Evolutionary conservation across 495 filamentous ascomycete genomes (phyloP).

Genomic region (Durotheca rogersii): DNA sequence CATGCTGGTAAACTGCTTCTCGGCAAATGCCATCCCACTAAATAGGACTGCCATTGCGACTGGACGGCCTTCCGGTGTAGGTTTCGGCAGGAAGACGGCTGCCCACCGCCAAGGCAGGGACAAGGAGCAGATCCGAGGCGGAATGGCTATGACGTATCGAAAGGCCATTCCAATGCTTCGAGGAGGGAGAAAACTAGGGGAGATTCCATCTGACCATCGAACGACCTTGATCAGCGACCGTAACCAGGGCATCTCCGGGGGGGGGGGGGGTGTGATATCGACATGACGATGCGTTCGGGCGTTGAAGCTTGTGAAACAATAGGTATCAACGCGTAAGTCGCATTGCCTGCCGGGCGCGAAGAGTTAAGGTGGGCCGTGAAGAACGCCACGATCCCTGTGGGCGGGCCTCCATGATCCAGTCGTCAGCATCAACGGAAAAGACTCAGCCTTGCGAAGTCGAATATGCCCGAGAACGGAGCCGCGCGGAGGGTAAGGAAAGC

Average conservation of each 20-base stretch:
- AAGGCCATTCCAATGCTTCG: slow-evolving; percentile 45
- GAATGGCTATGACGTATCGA: slow-evolving; percentile 50
- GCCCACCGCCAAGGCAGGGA: slow-evolving; percentile 49
- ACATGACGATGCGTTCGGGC: slow-evolving; percentile 17
- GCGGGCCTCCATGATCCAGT: slow-evolving; percentile 9
- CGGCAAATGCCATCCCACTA: slow-evolving; percentile 50
- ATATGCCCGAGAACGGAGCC: slow-evolving; percentile 26
- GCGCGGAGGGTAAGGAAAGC: neutral
- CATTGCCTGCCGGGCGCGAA: slow-evolving; percentile 19
- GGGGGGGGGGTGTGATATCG: slow-evolving; percentile 4
- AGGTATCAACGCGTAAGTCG: slow-evolving; percentile 6
- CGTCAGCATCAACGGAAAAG: slow-evolving; percentile 15
- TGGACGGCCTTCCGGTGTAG: slow-evolving; percentile 51
- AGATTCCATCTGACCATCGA: slow-evolving; percentile 5
- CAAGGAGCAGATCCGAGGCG: slow-evolving; percentile 50
- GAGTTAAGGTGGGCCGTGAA: slow-evolving; percentile 19
- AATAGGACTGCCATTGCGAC: slow-evolving; percentile 50
- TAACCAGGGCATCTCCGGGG: slow-evolving; percentile 5
- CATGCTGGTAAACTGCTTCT: slow-evolving; percentile 49
- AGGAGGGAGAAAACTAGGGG: slow-evolving; percentile 46
- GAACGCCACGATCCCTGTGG: neutral
- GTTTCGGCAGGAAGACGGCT: slow-evolving; percentile 42
- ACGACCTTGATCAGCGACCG: neutral
- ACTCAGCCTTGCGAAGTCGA: slow-evolving; percentile 21
- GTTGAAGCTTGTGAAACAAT: slow-evolving; percentile 14